These are phyloP conservation scores for Starmerella bombicola DNA, from an alignment of 805 yeast genomes.

Conservation along the genomic window DNA sequence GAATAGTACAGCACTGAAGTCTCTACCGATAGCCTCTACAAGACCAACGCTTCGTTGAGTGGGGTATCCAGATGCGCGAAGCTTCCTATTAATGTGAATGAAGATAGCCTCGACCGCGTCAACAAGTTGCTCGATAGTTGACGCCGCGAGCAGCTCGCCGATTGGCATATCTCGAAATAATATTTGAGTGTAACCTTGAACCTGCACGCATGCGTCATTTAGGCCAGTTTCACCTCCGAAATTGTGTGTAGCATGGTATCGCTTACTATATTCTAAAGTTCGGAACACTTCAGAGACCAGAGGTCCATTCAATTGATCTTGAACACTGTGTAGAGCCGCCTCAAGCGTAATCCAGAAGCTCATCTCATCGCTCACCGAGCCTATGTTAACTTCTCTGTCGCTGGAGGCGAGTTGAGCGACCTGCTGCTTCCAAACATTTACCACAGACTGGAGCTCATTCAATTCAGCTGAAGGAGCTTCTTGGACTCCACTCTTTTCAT, in stretches of 20 bases:
- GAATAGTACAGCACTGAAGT: conserved; percentile 31
- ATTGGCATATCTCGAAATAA: conserved; percentile 62
- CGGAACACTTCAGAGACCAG: conserved; percentile 48
- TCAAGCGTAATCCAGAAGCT: conserved; percentile 71
- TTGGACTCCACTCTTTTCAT: neutral
- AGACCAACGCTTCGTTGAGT: conserved; percentile 48
- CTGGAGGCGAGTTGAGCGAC: conserved; percentile 46
- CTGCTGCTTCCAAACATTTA: conserved; percentile 60
- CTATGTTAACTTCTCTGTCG: conserved; percentile 42
- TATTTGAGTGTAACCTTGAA: conserved; percentile 43
- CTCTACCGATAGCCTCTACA: conserved; percentile 53
- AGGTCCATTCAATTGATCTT: conserved; percentile 43
- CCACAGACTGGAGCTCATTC: conserved; percentile 56
- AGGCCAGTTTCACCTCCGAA: conserved; percentile 63
- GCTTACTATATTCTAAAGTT: conserved; percentile 52
- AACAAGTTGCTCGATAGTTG: conserved; percentile 35
- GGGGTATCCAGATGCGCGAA: conserved; percentile 42
- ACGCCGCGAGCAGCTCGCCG: conserved; percentile 41
- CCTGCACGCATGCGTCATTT: conserved; percentile 38
- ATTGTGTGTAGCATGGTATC: conserved; percentile 68
- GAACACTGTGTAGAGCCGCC: conserved; percentile 41
- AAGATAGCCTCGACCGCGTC: conserved; percentile 40
- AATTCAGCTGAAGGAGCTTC: conserved; percentile 31
- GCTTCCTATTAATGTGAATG: conserved; percentile 45
- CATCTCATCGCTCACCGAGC: conserved; percentile 54